Evolutionary conservation across 768 basidiomycete species (phyloP), one percentile per base, ranked within the genome.

Genomic region (Hysterangium stoloniferum): DNA sequence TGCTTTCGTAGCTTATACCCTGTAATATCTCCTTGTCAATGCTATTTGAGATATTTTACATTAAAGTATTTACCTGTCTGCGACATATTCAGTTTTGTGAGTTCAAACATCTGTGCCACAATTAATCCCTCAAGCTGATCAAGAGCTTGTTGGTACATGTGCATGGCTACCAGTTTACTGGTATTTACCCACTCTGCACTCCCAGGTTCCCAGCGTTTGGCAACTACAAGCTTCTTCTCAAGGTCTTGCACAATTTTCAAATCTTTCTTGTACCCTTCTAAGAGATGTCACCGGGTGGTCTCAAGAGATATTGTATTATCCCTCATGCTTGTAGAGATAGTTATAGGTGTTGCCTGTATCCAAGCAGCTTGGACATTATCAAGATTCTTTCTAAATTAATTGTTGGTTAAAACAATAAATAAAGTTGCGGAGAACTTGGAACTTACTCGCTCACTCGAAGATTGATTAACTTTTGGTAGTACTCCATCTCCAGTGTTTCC

Each of bases 1-100:
- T 66, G 6, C 11, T 56, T 1, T 68, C 54, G 36, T 58, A 56
- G 45, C 70, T 64, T 64, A 48, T 71, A 70, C 0, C 65, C 70
- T 71, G 27, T 4, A 4, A 2, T 40, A 44, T 8, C 11, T 24
- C 22, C 12, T 9, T 11, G 20, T 32, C 15, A 25, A 28, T 47
- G 24, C 29, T 4, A 29, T 22, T 11, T 27, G 17, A 31, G 29
- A n/a, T n/a, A n/a, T n/a, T n/a, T 11, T 15, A 22, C 44, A n/a
- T 22, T 29, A 35, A 24, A 41, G 32, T 11, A 40, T 62, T 38
- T 45, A 68, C 68, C 61, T 2, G 61, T 64, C 1, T 41, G 48
- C 1, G 50, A 50, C 28, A 40, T 13, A 40, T 59, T 59, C n/a
- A 64, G 41, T 54, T 63, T 68, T 4, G 52, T 38, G 2, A 68